Evolutionary conservation across 1,284 basidiomycete species (phyloP), one percentile per base, ranked within the genome.

Genomic region (Baeospora myosura): DNA sequence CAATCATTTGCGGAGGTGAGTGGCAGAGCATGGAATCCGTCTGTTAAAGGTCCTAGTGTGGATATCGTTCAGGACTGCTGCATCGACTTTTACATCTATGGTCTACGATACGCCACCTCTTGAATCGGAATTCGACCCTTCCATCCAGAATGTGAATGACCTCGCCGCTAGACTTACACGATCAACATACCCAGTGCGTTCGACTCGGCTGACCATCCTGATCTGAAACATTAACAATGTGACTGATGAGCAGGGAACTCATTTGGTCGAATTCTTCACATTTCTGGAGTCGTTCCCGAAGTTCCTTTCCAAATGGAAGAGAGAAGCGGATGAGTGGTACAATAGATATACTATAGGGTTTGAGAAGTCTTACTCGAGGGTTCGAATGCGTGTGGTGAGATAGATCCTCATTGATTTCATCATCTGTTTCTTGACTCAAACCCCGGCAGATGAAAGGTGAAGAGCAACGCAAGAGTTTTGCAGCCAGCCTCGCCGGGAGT

Each of bases 211-310:
- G 26, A 8, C 26, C 22, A 28, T 21, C 41, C 37, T 11, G 41
- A 18, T 37, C 37, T 22, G 35, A 36, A 21, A 20, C 41, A n/a
- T 42, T 11, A 34, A 42, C 37, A 34, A 42, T 36, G 17, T 42
- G 37, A 16, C 20, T 42, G 23, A 32, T 34, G 3, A 11, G 22
- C 18, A 36, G 41, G 33, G 35, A 11, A 12, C 29, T n/a, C 26
- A 8, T 22, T 37, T 47, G 22, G 51, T 53, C 8, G 47, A 49
- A 25, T 45, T 52, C 65, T 61, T 41, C 55, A 46, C 46, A 7
- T 47, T 45, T 45, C 42, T 49, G 42, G 39, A 43, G 37, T 24
- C 45, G 16, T 43, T 49, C 8, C 48, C 48, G 11, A 12, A 46
- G 33, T 49, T 40, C 46, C 47, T 50, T 43, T 45, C 39, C 17